Evolutionary conservation across 148 eudicot species (phyloP), one percentile per base, ranked within the genome.

Genomic region (Heliamphora exappendiculata): DNA sequence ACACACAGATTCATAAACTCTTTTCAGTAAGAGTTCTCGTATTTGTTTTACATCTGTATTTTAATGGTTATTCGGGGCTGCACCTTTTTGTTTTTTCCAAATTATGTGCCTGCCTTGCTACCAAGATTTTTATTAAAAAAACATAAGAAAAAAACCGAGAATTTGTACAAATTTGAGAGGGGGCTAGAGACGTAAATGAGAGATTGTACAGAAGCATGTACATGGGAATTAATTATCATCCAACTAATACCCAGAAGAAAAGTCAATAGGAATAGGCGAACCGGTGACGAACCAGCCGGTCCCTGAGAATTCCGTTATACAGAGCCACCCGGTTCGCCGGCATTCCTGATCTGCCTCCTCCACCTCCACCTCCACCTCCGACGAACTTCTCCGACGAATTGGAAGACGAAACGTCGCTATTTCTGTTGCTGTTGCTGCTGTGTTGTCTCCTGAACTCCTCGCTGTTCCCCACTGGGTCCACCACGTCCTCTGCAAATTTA

Each of bases 401-500:
- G 53, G 78, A 37, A 49, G 24, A 36, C 22, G 67, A n/a, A 64
- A 44, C 31, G 17, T 26, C 16, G 76, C 53, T 29, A 62, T 44
- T 54, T 36, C 22, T 22, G 24, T 36, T 11, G n/a, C 49, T 78
- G 7, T 6, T 57, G 65, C 22, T 68, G 41, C 70, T 78, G 41
- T 82, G 84, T 29, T 74, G 84, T 65, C 85, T 84, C 74, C 94
- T 85, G 76, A 87, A 93, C 26, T 83, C 87, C 62, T 90, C 89
- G 76, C 89, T 80, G 82, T 90, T 81, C 14, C 93, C 93, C 13
- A 49, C 74, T 51, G 93, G 87, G 74, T 94, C 97, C 82, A 89
- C 87, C 81, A 94, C 98, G 80, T 94, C 97, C 75, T 90, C 88
- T 24, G 98, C 97, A 76, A 94, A 94, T 76, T 87, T 90, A 75